phyloP scores from a whole-genome alignment of 495 filamentous ascomycete species.

The Hypoxylon fragiforme region DNA sequence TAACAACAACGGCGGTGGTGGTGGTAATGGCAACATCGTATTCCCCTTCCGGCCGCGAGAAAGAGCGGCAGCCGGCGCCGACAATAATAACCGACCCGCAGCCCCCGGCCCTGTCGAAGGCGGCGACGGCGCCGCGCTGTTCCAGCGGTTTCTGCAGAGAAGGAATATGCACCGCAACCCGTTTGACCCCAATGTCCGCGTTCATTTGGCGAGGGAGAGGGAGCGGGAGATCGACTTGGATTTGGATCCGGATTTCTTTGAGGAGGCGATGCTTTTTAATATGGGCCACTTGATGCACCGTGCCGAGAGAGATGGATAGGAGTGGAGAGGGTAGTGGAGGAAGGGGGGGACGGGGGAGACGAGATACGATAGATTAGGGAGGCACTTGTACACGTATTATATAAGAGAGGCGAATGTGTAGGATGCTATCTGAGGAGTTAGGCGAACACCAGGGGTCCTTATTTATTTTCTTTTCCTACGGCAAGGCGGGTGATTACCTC shows the following conservation, averaged over 20 bases:
- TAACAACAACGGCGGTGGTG: too few relatives aligned
- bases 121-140: background rate
- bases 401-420: too few relatives aligned
- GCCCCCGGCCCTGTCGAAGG: background rate
- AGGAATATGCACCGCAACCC: constrained; percentile 6
- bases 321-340: background rate
- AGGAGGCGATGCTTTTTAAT: constrained; percentile 8
- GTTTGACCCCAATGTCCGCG: constrained; percentile 1
- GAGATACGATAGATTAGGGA: too few relatives aligned
- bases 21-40: too few relatives aligned
- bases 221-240: background rate
- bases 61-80: too few relatives aligned
- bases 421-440: too few relatives aligned
- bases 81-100: background rate
- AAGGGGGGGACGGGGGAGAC: background rate
- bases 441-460: too few relatives aligned
- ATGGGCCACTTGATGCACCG: constrained; percentile 9
- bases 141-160: constrained; percentile 1
- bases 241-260: constrained; percentile 4
- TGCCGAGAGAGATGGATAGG: constrained; percentile 1
- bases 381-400: too few relatives aligned
- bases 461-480: too few relatives aligned
- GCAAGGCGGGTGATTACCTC: too few relatives aligned
- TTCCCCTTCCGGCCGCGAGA: background rate
- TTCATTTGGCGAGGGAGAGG: background rate